Percentiles rank a stretch among this genome's conserved stretches.
Evolutionary conservation across 176 grass and related monocot genomes (phyloP).

Genomic region (Triticum turgidum): DNA sequence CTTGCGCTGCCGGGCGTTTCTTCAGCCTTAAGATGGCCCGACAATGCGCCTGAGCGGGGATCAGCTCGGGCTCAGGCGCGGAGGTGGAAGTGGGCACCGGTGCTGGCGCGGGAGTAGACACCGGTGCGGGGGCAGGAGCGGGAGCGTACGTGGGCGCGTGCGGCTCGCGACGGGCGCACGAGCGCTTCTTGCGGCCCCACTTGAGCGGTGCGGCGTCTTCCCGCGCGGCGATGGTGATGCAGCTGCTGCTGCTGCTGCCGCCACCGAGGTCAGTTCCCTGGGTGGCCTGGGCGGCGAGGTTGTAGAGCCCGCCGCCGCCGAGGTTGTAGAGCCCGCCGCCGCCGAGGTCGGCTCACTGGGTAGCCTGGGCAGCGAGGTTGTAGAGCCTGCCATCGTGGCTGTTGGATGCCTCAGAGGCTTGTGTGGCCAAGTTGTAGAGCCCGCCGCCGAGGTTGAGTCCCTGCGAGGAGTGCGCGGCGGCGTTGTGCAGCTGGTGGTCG

Average conservation of each 20-base stretch:
- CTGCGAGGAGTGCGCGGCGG: too few species aligned
- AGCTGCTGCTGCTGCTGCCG: neutral
- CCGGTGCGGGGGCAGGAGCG: neutral
- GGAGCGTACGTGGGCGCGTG: neutral
- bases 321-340: neutral
- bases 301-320: too few species aligned
- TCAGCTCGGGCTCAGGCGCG: neutral
- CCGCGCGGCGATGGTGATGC: neutral
- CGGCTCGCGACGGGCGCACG: slow-evolving; percentile 54
- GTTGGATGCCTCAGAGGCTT: too few species aligned
- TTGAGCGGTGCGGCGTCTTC: slow-evolving; percentile 45
- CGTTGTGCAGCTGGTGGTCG: neutral
- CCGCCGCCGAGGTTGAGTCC: too few species aligned
- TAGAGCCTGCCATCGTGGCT: too few species aligned
- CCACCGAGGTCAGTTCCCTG: too few species aligned
- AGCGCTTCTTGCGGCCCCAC: slow-evolving; percentile 78
- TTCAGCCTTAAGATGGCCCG: slow-evolving; percentile 30
- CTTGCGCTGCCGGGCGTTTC: neutral
- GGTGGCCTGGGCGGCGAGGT: neutral
- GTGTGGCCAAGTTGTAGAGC: neutral
- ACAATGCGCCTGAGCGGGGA: slow-evolving; percentile 32
- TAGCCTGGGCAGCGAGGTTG: neutral
- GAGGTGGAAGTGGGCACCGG: slow-evolving; percentile 9
- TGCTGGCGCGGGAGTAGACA: neutral
- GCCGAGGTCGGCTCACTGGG: neutral